Evolutionary conservation across 2,329 filamentous ascomycete genomes (phyloP), one percentile per base, ranked within the genome.

Genomic region (Aspergillus persii): DNA sequence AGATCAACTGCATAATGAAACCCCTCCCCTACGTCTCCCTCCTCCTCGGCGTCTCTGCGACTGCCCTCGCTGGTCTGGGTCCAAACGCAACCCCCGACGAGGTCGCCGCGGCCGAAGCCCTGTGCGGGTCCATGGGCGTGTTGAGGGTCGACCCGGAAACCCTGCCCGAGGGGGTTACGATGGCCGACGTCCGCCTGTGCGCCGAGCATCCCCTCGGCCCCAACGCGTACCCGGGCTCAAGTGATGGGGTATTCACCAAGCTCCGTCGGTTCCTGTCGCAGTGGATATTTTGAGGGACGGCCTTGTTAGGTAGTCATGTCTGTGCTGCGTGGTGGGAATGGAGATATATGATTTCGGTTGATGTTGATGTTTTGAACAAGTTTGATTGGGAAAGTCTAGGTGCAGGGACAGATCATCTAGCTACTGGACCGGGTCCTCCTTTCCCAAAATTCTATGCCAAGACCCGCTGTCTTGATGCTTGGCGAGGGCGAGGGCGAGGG

Each of bases 11-110:
- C 54, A 58, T 51, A 46, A 65, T 65, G 57, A 68, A 61, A 48
- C 57, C 55, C 53, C 68, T 68, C 62, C 59, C 58, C 52, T 61
- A 68, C 53, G 50, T 65, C 26, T 48, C 62, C 8, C 58, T 66
- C 48, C 54, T 69, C 39, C 66, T 66, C 49, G 41, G 61, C 41
- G 62, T 69, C 57, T 62, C 65, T 54, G 60, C 57, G 54, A 61
- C 66, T 15, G 59, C 64, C 41, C 55, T 59, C 30, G 59, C 66
- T 3, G 63, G 61, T 46, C 62, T 69, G 31, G 47, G 56, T 49
- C 62, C 62, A 59, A 58, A 64, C 44, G 62, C 62, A 59, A 61
- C 60, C 44, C 58, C 62, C 50, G 58, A 64, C 36, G 60, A 63
- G 55, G 55, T 62, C 57, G 62, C 62, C 53, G 57, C 55, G 39